These are phyloP conservation scores for Circinella umbellata DNA, from an alignment of 371 early-diverging fungal genomes.

Conservation along the genomic window DNA sequence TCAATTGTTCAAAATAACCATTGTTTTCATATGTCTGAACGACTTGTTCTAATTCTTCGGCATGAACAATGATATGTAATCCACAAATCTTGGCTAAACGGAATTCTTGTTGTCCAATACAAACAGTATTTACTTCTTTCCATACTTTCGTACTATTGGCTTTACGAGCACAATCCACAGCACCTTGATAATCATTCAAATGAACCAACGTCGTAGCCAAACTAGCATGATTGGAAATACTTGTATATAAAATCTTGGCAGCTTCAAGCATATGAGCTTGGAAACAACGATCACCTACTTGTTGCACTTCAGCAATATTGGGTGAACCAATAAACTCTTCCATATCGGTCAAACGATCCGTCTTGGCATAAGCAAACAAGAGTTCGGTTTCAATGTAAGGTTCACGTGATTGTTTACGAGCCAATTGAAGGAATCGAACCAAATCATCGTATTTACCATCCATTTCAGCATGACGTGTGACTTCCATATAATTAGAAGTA, in stretches of 20 bases:
- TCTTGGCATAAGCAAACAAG: constrained; percentile 93
- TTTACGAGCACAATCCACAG: constrained; percentile 97
- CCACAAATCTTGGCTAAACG: constrained; percentile 97
- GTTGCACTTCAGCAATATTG: constrained; percentile 91
- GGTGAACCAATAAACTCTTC: constrained; percentile 92
- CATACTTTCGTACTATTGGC: constrained; percentile 97
- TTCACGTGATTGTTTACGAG: constrained; percentile 91
- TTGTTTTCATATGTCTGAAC: constrained; percentile 85
- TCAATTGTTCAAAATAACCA: constrained; percentile 91
- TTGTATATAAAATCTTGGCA: constrained; percentile 92
- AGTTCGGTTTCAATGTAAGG: constrained; percentile 93
- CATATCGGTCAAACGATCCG: constrained; percentile 87
- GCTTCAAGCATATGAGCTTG: constrained; percentile 90
- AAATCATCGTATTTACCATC: constrained; percentile 92
- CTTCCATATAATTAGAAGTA: constrained; percentile 87
- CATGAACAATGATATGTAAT: constrained; percentile 93
- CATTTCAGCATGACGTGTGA: constrained; percentile 78
- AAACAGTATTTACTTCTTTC: constrained; percentile 96
- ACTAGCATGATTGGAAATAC: constrained; percentile 95
- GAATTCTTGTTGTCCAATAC: constrained; percentile 93
- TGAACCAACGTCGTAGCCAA: constrained; percentile 95
- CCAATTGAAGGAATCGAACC: constrained; percentile 92
- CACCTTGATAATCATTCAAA: constrained; percentile 92
- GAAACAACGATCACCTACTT: constrained; percentile 96
- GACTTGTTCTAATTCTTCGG: constrained; percentile 93